A percentile compares a stretch with the other conserved stretches of the same genome.
Evolutionary conservation across 2,329 filamentous ascomycete species (phyloP).

Genomic region (Aureobasidium namibiae): DNA sequence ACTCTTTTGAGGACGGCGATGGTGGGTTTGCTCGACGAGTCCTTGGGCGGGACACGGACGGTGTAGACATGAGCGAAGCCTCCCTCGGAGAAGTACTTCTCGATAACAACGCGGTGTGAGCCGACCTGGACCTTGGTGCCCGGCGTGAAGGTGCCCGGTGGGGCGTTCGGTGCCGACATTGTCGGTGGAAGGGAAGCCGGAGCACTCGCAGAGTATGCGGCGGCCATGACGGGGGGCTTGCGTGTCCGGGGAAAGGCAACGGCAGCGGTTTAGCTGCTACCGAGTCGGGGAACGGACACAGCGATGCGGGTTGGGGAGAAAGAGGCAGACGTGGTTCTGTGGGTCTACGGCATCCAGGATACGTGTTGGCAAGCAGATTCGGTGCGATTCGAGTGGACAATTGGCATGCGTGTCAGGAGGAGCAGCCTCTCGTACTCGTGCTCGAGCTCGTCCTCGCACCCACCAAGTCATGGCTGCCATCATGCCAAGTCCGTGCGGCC

Average conservation of each 20-base stretch:
- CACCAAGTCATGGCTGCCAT: background rate
- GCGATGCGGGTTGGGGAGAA: background rate
- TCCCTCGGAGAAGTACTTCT: constrained; percentile 95
- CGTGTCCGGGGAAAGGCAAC: constrained; percentile 6
- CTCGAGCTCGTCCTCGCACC: background rate
- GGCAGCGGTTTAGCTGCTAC: background rate
- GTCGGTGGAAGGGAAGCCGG: background rate
- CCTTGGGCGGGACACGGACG: constrained; percentile 70
- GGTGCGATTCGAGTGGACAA: background rate
- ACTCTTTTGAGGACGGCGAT: constrained; percentile 87
- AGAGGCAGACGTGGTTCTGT: background rate
- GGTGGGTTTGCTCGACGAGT: constrained; percentile 60
- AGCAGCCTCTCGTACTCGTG: too few relatives aligned
- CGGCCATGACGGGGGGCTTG: constrained; percentile 5
- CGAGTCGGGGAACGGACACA: background rate
- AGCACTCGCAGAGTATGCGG: constrained; percentile 7
- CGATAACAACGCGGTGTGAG: constrained; percentile 83
- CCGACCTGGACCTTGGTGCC: constrained; percentile 97
- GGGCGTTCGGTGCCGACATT: constrained; percentile 22
- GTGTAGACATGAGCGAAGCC: constrained; percentile 98
- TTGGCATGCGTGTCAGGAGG: constrained; percentile 4
- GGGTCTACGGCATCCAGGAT: background rate
- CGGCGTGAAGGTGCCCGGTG: constrained; percentile 72
- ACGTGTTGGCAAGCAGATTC: background rate
- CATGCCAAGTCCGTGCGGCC: constrained; percentile 2